phyloP scores from a whole-genome alignment of 2,329 filamentous ascomycete genomes.

The Sordariomycetes sp. region DNA sequence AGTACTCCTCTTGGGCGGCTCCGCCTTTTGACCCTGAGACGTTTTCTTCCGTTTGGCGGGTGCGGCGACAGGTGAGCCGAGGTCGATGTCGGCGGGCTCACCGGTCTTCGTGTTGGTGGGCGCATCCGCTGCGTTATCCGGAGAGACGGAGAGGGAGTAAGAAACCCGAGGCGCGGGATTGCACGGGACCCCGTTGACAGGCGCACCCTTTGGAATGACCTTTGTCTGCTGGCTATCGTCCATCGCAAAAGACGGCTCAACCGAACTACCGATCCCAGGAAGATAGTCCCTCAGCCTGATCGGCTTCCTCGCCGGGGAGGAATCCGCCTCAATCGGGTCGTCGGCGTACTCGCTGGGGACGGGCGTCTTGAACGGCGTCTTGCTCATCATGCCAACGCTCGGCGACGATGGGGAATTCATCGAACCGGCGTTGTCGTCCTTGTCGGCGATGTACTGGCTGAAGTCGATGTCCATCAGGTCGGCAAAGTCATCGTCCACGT shows the following conservation, averaged over 20 bases:
- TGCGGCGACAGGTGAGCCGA: neutral
- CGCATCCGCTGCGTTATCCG: neutral
- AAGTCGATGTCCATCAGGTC: constrained; percentile 4
- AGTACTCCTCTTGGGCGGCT: neutral
- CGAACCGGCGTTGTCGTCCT: neutral
- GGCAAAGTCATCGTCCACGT: neutral
- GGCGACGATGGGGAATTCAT: neutral
- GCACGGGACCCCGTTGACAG: neutral
- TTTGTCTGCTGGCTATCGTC: neutral
- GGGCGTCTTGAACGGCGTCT: constrained; percentile 3
- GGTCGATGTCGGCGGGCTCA: neutral
- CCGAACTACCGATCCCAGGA: neutral
- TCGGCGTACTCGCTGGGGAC: neutral
- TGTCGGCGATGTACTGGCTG: neutral
- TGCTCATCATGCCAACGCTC: neutral
- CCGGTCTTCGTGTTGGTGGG: neutral
- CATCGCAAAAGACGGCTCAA: neutral
- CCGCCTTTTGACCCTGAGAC: neutral
- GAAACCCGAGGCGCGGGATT: neutral
- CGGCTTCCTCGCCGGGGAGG: neutral
- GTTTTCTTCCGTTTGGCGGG: neutral
- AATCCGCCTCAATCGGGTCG: neutral
- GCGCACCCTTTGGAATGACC: neutral
- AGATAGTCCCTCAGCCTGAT: neutral
- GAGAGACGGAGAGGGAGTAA: neutral